Base-by-base conservation (phyloP, 2,329 filamentous ascomycete genomes). In the Cladosporium sp. region DNA sequence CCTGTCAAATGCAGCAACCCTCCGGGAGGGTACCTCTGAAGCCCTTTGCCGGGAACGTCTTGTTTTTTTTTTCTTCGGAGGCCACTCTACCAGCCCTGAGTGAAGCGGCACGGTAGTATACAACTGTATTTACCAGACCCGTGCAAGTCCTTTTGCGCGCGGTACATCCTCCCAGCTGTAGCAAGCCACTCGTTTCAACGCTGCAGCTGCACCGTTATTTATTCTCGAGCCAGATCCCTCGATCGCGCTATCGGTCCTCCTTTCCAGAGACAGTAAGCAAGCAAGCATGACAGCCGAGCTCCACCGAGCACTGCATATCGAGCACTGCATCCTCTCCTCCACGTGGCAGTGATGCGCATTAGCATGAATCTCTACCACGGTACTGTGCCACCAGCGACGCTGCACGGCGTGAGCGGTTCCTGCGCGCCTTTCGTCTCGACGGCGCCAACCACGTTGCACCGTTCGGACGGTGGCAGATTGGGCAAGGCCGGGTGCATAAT, bases 281-380 rank as follows among this genome's bases (percentile, higher is more conserved):
- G n/a, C 39, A 46, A 46, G 34, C 58, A 61, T 53, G 46, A 53
- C 58, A 61, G 46, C 43, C 58, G 30, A 61, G 58, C 26, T 51
- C 30, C 58, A 61, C 46, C 43, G 25, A 23, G 23, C n/a, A n/a
- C n/a, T n/a, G n/a, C n/a, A n/a, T n/a, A n/a, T n/a, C n/a, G n/a
- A n/a, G 6, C 28, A 36, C 58, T 51, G 43, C 58, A 49, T 30
- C 43, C 16, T 36, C 46, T 30, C 28, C 26, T 46, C 60, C 60
- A 63, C 60, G 60, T 63, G 60, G 60, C 60, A 63, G 39, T 56
- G 60, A 39, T 43, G 32, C 28, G 60, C 60, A 34, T 63, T 49
- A 62, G 59, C 59, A 53, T 18, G 30, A 53, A 36, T 28, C 59
- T 48, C 30, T 34, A 39, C 26, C 21, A 48, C 30, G 59, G 59